Percentiles rank a stretch among this genome's conserved stretches.
Conservation (phyloP, 176 grass and related monocot genomes). For the Oryza coarctata region DNA sequence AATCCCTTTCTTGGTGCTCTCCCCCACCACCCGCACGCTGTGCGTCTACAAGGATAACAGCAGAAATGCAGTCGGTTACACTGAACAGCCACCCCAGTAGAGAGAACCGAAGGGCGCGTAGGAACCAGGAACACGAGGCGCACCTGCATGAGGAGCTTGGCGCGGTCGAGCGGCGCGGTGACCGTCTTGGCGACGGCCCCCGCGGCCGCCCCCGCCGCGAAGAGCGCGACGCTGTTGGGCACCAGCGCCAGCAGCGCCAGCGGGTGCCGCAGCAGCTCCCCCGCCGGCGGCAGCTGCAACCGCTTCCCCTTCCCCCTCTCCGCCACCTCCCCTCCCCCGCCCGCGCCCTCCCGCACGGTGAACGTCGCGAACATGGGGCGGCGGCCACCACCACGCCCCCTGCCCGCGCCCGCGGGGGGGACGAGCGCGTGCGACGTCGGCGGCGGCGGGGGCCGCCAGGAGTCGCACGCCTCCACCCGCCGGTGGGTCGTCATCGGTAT, state of each 20-base stretch:
- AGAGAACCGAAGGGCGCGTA: not conserved
- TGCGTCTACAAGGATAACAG: slow-evolving; percentile 54
- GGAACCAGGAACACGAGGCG: not conserved
- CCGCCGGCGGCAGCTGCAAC: slow-evolving; percentile 38
- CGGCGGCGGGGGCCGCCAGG: slow-evolving; percentile 37
- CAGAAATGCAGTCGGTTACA: not conserved
- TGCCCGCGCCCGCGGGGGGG: slow-evolving; percentile 37
- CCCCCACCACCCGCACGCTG: slow-evolving; percentile 54
- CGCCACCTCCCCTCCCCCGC: no score
- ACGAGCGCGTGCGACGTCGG: not conserved
- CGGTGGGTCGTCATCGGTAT: slow-evolving; percentile 24
- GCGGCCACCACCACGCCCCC: no score
- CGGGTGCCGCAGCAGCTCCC: slow-evolving; percentile 70
- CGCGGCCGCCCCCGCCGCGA: slow-evolving; percentile 69
- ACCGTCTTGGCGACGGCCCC: slow-evolving; percentile 80
- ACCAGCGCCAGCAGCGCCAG: slow-evolving; percentile 74
- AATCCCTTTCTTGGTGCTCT: slow-evolving; percentile 56
- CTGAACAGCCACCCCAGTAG: not conserved
- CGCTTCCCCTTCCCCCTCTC: not conserved
- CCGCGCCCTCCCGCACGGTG: slow-evolving; percentile 38
- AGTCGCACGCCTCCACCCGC: slow-evolving; percentile 38
- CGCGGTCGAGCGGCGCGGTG: slow-evolving; percentile 91
- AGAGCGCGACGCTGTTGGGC: slow-evolving; percentile 77
- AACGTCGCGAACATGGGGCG: slow-evolving; percentile 37
- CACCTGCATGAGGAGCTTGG: slow-evolving; percentile 97